Evolutionary conservation across 129 eudicot species (phyloP).

Genomic region (Logfia minima): DNA sequence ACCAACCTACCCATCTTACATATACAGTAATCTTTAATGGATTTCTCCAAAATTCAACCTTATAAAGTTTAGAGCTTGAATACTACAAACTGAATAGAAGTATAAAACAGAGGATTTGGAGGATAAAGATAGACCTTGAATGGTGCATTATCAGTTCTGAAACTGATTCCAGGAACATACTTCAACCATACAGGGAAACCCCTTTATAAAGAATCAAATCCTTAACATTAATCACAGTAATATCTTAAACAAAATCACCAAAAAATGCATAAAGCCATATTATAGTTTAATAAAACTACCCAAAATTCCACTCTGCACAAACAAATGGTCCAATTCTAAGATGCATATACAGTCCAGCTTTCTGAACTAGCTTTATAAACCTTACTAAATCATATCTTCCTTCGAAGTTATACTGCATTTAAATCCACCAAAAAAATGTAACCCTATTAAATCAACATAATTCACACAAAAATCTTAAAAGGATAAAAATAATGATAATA

Average conservation of each 20-base stretch:
- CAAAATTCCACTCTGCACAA: conserved; percentile 99
- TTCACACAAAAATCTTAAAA: neutral
- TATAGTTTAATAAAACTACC: conserved; percentile 39
- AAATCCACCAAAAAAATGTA: conserved; percentile 15
- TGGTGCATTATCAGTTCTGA: conserved; percentile 91
- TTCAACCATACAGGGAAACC: conserved; percentile 97
- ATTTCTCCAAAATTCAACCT: neutral
- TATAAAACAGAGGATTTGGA: conserved; percentile 6
- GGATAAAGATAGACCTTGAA: conserved; percentile 57
- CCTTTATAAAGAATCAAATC: conserved; percentile 35
- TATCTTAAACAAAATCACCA: neutral
- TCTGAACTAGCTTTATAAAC: conserved; percentile 74
- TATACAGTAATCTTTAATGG: neutral
- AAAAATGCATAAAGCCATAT: neutral
- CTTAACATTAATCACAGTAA: neutral
- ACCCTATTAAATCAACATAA: conserved; percentile 11
- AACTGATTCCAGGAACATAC: conserved; percentile 91
- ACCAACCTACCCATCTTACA: neutral
- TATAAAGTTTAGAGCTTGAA: neutral
- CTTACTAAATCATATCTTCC: conserved; percentile 79
- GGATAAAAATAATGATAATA: neutral
- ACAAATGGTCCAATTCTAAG: conserved; percentile 96
- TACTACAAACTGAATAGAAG: neutral
- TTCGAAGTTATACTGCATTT: conserved; percentile 75
- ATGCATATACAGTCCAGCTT: conserved; percentile 75